Percentiles rank a stretch among this genome's conserved stretches.
These are phyloP conservation scores for Scutellaria baicalensis DNA, from an alignment of 257 asterid genomes.

Conservation along the genomic window DNA sequence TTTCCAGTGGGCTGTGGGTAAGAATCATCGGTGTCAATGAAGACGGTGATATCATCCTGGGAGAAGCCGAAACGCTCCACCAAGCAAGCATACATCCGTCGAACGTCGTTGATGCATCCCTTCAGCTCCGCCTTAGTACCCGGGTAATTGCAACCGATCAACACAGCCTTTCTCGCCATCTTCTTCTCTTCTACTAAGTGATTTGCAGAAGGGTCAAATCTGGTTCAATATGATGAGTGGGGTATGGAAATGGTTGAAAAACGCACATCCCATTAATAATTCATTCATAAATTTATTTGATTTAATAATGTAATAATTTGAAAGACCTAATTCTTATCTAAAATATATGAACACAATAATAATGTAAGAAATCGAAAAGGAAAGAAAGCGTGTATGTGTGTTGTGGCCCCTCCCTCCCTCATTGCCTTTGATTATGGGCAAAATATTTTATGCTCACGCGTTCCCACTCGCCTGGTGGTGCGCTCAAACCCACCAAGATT, in stretches of 20 bases:
- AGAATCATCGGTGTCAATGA: slow-evolving; percentile 76
- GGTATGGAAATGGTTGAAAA: neutral
- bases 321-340: neutral
- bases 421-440: too few relatives aligned
- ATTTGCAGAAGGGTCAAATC: neutral
- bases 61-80: slow-evolving; percentile 75
- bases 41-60: slow-evolving; percentile 62
- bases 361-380: too few relatives aligned
- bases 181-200: neutral
- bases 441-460: too few relatives aligned
- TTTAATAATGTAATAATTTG: too few relatives aligned
- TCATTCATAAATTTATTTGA: too few relatives aligned
- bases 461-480: too few relatives aligned
- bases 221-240: slow-evolving; percentile 2
- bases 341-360: too few relatives aligned
- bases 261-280: neutral
- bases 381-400: too few relatives aligned
- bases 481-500: too few relatives aligned
- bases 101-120: slow-evolving; percentile 95
- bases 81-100: slow-evolving; percentile 61
- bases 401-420: too few relatives aligned
- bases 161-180: slow-evolving; percentile 80
- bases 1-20: slow-evolving; percentile 80
- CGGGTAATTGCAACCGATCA: slow-evolving; percentile 86
- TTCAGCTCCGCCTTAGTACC: slow-evolving; percentile 87